A percentile compares a stretch with the other conserved stretches of the same genome.
Conservation (phyloP, 2,329 filamentous ascomycete species). For the Stachybotrys chartarum region DNA sequence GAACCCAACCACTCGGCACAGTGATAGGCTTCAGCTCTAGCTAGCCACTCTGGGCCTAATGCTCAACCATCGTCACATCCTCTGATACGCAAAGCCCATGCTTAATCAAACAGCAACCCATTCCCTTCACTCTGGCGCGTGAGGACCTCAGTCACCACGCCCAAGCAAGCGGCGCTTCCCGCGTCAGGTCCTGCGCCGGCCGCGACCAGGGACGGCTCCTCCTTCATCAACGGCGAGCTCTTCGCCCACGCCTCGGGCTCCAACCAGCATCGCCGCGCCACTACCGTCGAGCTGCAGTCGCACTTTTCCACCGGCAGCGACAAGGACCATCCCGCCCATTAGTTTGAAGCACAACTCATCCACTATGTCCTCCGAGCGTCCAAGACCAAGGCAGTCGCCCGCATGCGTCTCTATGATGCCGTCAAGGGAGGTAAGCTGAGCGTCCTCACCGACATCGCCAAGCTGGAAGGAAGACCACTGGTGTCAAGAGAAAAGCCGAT, state of each 20-base stretch:
- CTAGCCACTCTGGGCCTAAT: too few species aligned
- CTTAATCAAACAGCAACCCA: too few species aligned
- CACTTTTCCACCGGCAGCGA: constrained; percentile 34
- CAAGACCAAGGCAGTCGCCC: constrained; percentile 51
- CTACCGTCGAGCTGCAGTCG: constrained; percentile 32
- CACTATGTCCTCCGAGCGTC: constrained; percentile 54
- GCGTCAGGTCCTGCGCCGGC: too few species aligned
- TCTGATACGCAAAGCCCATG: too few species aligned
- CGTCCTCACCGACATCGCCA: constrained; percentile 40
- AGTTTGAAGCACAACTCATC: constrained; percentile 55
- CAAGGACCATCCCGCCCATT: constrained; percentile 48
- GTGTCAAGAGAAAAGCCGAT: constrained; percentile 21
- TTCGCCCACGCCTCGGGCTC: constrained; percentile 34
- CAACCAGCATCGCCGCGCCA: constrained; percentile 38
- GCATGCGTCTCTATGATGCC: constrained; percentile 51
- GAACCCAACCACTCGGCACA: too few species aligned
- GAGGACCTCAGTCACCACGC: too few species aligned
- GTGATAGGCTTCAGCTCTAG: too few species aligned
- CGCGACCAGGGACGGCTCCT: constrained; percentile 27
- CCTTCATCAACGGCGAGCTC: constrained; percentile 33
- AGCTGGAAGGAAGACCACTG: constrained; percentile 33
- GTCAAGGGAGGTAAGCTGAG: constrained; percentile 38
- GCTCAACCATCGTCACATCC: too few species aligned
- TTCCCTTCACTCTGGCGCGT: too few species aligned
- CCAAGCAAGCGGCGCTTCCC: too few species aligned